Base-by-base conservation (phyloP, 2,329 filamentous ascomycete species). In the Ascochyta clinopodiicola region DNA sequence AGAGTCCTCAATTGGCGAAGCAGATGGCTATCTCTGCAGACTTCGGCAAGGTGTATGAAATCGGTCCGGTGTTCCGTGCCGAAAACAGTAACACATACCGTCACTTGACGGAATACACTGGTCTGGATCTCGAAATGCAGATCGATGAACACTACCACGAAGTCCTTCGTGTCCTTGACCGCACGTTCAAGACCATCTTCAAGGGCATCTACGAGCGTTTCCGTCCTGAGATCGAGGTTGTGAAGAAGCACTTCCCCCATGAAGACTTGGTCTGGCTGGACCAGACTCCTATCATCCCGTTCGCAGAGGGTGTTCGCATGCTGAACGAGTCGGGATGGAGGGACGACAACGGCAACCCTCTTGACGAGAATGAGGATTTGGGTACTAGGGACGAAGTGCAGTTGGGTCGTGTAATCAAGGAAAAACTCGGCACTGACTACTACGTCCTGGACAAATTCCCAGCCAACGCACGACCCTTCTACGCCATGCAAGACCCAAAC, bases 371-470 rank as follows among this genome's bases (percentile, higher is more conserved):
- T 27, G 91, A 96, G 70, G 93, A 97, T 72, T 80, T 97, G 22
- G 87, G 87, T 40, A 97, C 93, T 0, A 84, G 90, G 19, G 91
- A 95, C 56, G 93, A 97, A 78, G 93, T 96, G 22, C 87, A 90
- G 13, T 84, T 97, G 0, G 93, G 94, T 9, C 82, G 91, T 69
- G 80, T 97, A 15, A 86, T 97, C 68, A 94, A 90, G 77, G 86
- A 96, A 71, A 92, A 93, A 78, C 95, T 89, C 69, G 82, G 86
- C 51, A 96, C 93, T 0, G 93, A 97, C 68, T 96, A 96, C 79
- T 97, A 95, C 76, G 89, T 97, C 60, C 83, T 97, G 36, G 93
- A 97, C 82, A 96, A 96, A 71, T 97, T 97, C 80, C 93, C 93
- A 0, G 81, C 86, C 21, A 88, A 86, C 6, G 93, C 91, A 2